phyloP scores from a whole-genome alignment of 768 basidiomycete species.

The Collybia mongolica region DNA sequence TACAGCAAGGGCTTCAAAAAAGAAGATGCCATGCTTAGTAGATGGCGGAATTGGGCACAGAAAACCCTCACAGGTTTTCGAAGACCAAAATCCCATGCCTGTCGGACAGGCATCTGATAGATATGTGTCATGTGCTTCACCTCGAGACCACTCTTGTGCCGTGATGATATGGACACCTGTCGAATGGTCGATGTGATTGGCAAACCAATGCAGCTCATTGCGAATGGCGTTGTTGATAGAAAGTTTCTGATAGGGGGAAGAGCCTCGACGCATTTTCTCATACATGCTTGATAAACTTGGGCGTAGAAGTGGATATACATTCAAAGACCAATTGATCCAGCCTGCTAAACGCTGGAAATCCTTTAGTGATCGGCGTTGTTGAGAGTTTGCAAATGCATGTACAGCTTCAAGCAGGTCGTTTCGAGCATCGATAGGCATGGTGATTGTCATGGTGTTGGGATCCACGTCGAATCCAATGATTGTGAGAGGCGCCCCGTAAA shows the following conservation, averaged over 20 bases:
- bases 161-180: background rate
- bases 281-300: background rate
- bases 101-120: constrained; percentile 8
- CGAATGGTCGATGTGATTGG: background rate
- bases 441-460: constrained; percentile 25
- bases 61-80: too few species aligned
- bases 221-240: background rate
- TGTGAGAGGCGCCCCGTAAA: constrained; percentile 24
- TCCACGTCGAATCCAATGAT: constrained; percentile 41
- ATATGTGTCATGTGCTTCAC: constrained; percentile 14
- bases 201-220: background rate
- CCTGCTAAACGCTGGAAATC: constrained; percentile 25
- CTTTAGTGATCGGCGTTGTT: too few species aligned
- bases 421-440: constrained; percentile 7
- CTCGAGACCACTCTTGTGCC: background rate
- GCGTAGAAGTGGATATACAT: constrained; percentile 28
- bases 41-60: too few species aligned
- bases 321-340: constrained; percentile 38
- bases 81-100: background rate
- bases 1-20: too few species aligned
- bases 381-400: constrained; percentile 3
- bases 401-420: constrained; percentile 13
- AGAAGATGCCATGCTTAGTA: too few species aligned
- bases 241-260: background rate
- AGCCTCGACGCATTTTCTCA: background rate